phyloP scores from a whole-genome alignment of 1,284 basidiomycete species.

The Chondrostereum purpureum region DNA sequence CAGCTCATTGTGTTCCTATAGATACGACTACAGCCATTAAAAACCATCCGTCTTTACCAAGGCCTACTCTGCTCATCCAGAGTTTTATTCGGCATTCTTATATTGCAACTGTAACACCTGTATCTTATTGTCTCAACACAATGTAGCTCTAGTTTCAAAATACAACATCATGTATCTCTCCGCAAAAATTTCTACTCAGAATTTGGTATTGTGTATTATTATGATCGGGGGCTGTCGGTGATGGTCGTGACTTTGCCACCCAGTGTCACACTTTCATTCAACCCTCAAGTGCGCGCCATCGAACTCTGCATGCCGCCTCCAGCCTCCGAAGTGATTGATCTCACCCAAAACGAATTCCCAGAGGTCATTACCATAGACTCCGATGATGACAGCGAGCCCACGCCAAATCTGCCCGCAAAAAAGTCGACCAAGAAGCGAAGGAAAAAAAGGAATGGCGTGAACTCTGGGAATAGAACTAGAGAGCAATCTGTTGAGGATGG shows the following conservation, averaged over 20 bases:
- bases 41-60: not conserved
- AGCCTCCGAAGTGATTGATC: not conserved
- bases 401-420: not conserved
- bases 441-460: not conserved
- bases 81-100: too few species aligned
- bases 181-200: too few species aligned
- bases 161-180: too few species aligned
- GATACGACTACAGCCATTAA: slow-evolving; percentile 65
- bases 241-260: too few species aligned
- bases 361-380: not conserved
- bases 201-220: too few species aligned
- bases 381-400: not conserved
- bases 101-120: not conserved
- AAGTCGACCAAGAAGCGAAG: not conserved
- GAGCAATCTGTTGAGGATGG: not conserved
- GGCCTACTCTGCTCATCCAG: slow-evolving; percentile 3
- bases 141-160: not conserved
- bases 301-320: not conserved
- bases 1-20: slow-evolving; percentile 26
- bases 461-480: not conserved
- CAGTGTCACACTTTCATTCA: too few species aligned
- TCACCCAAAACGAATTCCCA: not conserved
- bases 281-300: too few species aligned
- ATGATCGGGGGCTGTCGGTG: too few species aligned
- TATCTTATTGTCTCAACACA: slow-evolving; percentile 2